These are phyloP conservation scores for Chloromonas sp. DNA, from an alignment of 163 green algal genomes.

Conservation along the genomic window DNA sequence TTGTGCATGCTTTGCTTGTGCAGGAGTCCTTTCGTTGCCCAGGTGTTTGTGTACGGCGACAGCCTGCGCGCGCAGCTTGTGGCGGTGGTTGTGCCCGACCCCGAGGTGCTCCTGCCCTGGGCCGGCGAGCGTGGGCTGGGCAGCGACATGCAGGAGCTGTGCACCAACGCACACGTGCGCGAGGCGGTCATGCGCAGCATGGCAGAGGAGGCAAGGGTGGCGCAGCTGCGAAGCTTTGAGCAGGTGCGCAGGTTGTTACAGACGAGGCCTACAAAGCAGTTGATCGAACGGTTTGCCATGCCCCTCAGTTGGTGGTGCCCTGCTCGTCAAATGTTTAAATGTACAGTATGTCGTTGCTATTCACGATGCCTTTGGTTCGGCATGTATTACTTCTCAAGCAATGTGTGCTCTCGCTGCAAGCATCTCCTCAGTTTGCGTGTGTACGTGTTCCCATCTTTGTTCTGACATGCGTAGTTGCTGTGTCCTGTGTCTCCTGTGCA, in stretches of 20 bases:
- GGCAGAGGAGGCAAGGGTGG: slow-evolving; percentile 72
- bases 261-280: background rate
- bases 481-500: background rate
- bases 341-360: too few relatives aligned
- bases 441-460: background rate
- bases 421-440: background rate
- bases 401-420: too few relatives aligned
- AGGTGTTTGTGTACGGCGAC: slow-evolving; percentile 92
- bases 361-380: too few relatives aligned
- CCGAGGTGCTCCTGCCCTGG: slow-evolving; percentile 83
- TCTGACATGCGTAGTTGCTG: too few relatives aligned
- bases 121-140: slow-evolving; percentile 66
- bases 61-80: slow-evolving; percentile 81
- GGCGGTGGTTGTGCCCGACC: slow-evolving; percentile 87
- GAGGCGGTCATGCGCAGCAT: slow-evolving; percentile 72
- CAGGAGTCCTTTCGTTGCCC: slow-evolving; percentile 67
- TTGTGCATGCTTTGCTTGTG: background rate
- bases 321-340: too few relatives aligned
- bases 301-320: too few relatives aligned
- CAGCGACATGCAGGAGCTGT: slow-evolving; percentile 59
- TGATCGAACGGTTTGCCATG: too few relatives aligned
- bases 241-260: slow-evolving; percentile 40
- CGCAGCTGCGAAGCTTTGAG: slow-evolving; percentile 90
- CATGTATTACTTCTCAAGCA: too few relatives aligned
- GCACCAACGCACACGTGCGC: slow-evolving; percentile 53